phyloP scores from a whole-genome alignment of 2,329 filamentous ascomycete genomes.

The Aspergillus unguis region DNA sequence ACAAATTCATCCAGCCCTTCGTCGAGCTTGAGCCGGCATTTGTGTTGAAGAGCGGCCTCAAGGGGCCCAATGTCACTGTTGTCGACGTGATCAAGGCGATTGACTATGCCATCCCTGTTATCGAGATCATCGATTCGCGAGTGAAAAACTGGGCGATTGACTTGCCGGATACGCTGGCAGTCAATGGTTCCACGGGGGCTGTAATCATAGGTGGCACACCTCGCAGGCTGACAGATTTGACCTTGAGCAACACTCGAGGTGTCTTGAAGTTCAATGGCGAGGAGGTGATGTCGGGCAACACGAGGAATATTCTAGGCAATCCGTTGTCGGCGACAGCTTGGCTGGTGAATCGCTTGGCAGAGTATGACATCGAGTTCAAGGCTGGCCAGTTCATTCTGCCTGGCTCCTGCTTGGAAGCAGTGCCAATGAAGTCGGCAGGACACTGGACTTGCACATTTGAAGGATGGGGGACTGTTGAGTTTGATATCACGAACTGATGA shows the following conservation, averaged over 20 bases:
- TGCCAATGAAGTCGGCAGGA: slow-evolving; percentile 14
- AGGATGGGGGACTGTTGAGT: slow-evolving; percentile 18
- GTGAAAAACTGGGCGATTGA: slow-evolving; percentile 19
- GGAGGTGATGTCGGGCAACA: slow-evolving; percentile 19
- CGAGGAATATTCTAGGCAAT: slow-evolving; percentile 17
- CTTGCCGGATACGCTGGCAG: slow-evolving; percentile 18
- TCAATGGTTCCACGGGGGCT: slow-evolving; percentile 18
- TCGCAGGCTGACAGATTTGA: slow-evolving; percentile 14
- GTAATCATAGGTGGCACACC: slow-evolving; percentile 19
- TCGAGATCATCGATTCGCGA: slow-evolving; percentile 20
- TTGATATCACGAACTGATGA: slow-evolving; percentile 10
- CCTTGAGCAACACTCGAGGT: slow-evolving; percentile 13
- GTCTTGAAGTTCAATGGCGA: slow-evolving; percentile 14
- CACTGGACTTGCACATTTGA: slow-evolving; percentile 18
- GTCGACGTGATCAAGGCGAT: slow-evolving; percentile 19
- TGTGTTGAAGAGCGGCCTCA: slow-evolving; percentile 12
- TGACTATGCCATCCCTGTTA: slow-evolving; percentile 18
- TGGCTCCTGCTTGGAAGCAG: slow-evolving; percentile 18
- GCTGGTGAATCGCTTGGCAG: slow-evolving; percentile 16
- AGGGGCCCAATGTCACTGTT: slow-evolving; percentile 18
- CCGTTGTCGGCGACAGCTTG: slow-evolving; percentile 17
- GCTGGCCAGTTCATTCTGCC: slow-evolving; percentile 18
- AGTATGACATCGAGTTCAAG: slow-evolving; percentile 17
- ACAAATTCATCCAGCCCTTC: slow-evolving; percentile 18
- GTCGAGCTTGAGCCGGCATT: slow-evolving; percentile 20